Conservation (phyloP, 495 filamentous ascomycete genomes). For the Cercophora samala region DNA sequence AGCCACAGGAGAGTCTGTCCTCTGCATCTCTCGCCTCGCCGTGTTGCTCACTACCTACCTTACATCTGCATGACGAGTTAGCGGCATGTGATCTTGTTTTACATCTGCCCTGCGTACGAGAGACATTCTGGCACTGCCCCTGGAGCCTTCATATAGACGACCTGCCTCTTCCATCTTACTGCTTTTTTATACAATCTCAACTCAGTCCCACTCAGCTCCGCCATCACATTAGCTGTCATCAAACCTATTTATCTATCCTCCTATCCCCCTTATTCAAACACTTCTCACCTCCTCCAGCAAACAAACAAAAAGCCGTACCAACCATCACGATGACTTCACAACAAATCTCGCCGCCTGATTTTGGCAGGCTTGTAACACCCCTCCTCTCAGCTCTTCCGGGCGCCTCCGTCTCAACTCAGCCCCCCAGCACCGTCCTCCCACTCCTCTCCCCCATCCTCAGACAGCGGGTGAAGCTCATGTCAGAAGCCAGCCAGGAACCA, state of each 20-base stretch:
- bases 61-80: not conserved
- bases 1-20: not conserved
- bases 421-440: conserved; percentile 73
- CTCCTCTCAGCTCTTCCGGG: conserved; percentile 83
- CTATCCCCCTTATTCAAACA: not conserved
- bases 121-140: not conserved
- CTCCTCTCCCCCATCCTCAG: conserved; percentile 87
- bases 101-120: conserved; percentile 3
- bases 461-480: conserved; percentile 78
- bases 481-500: conserved; percentile 62
- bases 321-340: conserved; percentile 29
- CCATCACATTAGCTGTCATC: too few species aligned
- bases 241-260: too few species aligned
- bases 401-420: conserved; percentile 72
- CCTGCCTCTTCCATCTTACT: not conserved
- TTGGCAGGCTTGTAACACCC: conserved; percentile 64
- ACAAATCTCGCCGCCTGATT: conserved; percentile 59
- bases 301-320: conserved; percentile 10
- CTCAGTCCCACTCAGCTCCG: not conserved
- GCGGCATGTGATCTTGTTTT: conserved; percentile 17
- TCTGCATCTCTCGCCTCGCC: not conserved
- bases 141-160: conserved; percentile 6
- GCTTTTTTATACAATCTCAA: conserved; percentile 3
- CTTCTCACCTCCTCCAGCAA: not conserved
- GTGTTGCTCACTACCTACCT: not conserved